Base-by-base conservation (phyloP, 2,329 filamentous ascomycete species). In the Dactylellina leptospora region DNA sequence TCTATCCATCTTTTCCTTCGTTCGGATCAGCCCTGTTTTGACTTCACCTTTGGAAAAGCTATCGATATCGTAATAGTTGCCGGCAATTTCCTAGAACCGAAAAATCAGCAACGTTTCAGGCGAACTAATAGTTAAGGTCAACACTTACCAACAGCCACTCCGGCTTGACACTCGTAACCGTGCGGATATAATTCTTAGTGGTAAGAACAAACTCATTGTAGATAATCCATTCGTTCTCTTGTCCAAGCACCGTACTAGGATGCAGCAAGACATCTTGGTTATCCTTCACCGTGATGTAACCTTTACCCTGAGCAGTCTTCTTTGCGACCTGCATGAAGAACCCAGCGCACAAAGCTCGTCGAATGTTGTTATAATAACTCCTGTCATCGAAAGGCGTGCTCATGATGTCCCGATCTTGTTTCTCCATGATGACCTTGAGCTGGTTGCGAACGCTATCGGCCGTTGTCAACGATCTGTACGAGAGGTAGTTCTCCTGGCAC, bases 301-400 rank as follows among this genome's bases (percentile, higher is more conserved):
- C 87, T 84, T 97, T 97, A 78, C 91, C 90, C 27, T 86, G 88
- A 55, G 86, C 87, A 78, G 97, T 92, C 79, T 90, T 92, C 87
- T 96, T 97, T 69, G 95, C 96, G 20, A 97, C 91, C 80, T 99
- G 95, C 95, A 99, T 99, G 85, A 99, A 99, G 85, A 99, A 99
- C 30, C 96, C 95, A 0, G 93, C 86, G 10, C 97, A 89, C 11
- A 99, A 85, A 6, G 95, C 93, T 36, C 92, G 88, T 45, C 93
- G 90, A 77, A 99, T 99, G 80, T 99, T 99, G 80, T 88, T 92
- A 81, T 97, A 99, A 83, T 99, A 99, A 78, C 96, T 91, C 84
- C 96, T 96, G 82, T 97, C 89, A 77, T 93, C 90, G 78, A 96
- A 97, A 0, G 90, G 86, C 0, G 93, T 97, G 56, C 90, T 95